These are phyloP conservation scores for Sclerotinia subarctica DNA, from an alignment of 2,329 filamentous ascomycete genomes.

Conservation along the genomic window DNA sequence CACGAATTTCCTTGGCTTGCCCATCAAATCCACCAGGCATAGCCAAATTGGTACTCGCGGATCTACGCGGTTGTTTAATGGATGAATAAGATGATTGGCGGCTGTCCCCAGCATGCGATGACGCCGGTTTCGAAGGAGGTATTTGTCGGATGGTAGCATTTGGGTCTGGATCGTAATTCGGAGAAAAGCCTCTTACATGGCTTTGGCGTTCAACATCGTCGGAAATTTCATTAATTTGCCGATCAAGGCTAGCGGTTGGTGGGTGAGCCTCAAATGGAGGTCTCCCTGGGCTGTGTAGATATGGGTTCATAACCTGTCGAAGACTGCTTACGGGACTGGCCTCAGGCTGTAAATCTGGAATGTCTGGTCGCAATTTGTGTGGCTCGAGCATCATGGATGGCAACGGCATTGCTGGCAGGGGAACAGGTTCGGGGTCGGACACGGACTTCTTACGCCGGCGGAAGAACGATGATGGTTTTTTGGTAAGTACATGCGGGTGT, in stretches of 20 bases:
- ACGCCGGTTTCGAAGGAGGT: constrained; percentile 32
- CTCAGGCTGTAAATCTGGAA: constrained; percentile 30
- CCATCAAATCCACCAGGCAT: constrained; percentile 24
- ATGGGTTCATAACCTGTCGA: constrained; percentile 83
- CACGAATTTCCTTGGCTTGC: constrained; percentile 35
- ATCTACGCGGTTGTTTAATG: constrained; percentile 25
- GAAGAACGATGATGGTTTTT: constrained; percentile 95
- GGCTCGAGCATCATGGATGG: constrained; percentile 23
- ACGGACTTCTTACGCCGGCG: constrained; percentile 88
- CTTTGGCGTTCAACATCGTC: constrained; percentile 27
- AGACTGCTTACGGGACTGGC: constrained; percentile 73
- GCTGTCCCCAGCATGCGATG: constrained; percentile 11
- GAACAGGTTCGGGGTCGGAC: constrained; percentile 63
- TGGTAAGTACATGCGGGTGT: constrained; percentile 55
- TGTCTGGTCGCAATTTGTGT: constrained; percentile 28
- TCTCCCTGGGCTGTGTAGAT: constrained; percentile 47
- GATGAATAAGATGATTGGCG: constrained; percentile 22
- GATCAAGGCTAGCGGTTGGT: constrained; percentile 26
- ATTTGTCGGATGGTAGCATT: constrained; percentile 70
- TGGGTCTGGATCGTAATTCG: constrained; percentile 69
- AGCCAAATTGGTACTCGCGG: constrained; percentile 20
- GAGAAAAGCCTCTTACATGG: constrained; percentile 61
- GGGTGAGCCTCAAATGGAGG: constrained; percentile 28
- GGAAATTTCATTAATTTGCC: constrained; percentile 29
- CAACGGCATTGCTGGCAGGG: constrained; percentile 45